Evolutionary conservation across 257 asterid genomes (phyloP), one percentile per base, ranked within the genome.

Genomic region (Solanum raphanifolium): DNA sequence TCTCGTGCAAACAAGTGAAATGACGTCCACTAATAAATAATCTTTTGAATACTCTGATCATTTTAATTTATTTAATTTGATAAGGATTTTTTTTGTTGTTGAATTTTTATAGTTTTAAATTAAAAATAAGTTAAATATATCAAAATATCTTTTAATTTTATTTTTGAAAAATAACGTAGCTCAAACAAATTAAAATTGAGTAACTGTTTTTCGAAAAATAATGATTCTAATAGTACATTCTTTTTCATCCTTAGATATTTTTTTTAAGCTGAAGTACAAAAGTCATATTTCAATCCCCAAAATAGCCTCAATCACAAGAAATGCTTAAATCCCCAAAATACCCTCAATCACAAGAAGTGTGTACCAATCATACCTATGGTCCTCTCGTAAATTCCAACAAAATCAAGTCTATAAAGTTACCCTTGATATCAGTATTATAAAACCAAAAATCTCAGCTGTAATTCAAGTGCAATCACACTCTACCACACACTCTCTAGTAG

Each of bases 321-420:
- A 55, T 55, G n/a, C 9, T 20, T 58, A 39, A 11, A 62, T 87
- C 6, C 89, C 88, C n/a, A 90, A 84, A 84, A 58, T 88, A 73
- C 78, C 91, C 91, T 82, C 48, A 18, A 3, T 25, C 36, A 75
- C 39, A 8, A 5, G n/a, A 83, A 7, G 4, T 82, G 83, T 74
- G 66, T 7, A 16, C 27, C 69, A 58, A 9, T 58, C 27, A 58
- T 21, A 58, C 27, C 3, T 15, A n/a, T 25, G 68, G 88, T n/a
- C 27, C 7, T 38, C 83, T 41, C 69, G 86, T 85, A 39, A 86
- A 58, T 86, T 29, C 11, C 23, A 1, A 10, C 38, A 72, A 71
- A 82, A 48, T n/a, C 35, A 74, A 16, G 91, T 79, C 83, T 66
- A 88, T 72, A 13, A 3, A 58, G 9, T 86, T 65, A 20, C n/a